Conservation (phyloP, 306 rosid genomes). For the Calophaca sinica region DNA sequence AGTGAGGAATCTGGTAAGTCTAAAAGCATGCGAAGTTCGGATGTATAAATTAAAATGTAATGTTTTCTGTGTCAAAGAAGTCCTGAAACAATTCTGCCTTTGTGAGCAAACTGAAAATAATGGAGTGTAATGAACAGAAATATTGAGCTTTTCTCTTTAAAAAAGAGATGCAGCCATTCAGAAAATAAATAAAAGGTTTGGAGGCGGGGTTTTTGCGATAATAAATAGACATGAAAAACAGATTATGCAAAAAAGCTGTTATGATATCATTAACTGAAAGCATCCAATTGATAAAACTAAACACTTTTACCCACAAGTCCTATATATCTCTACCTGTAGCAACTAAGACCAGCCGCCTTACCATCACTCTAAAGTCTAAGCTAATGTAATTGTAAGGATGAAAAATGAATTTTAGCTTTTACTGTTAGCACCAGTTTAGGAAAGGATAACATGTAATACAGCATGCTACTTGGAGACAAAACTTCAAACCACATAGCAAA, state of each 20-base stretch:
- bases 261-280: constrained; percentile 18
- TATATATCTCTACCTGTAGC: constrained; percentile 41
- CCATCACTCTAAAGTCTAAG: constrained; percentile 44
- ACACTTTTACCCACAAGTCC: constrained; percentile 43
- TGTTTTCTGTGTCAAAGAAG: no score
- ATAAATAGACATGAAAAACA: constrained; percentile 24
- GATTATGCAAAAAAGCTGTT: constrained; percentile 38
- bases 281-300: constrained; percentile 36
- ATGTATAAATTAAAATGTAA: no score
- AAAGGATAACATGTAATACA: constrained; percentile 50
- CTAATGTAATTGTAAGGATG: constrained; percentile 29
- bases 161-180: constrained; percentile 1
- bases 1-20: no score
- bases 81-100: no score
- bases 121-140: neutral
- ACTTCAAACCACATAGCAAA: constrained; percentile 54
- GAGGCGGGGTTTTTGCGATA: neutral
- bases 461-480: constrained; percentile 50
- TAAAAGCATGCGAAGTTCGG: no score
- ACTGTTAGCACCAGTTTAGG: constrained; percentile 39
- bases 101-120: no score
- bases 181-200: neutral
- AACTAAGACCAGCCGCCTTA: constrained; percentile 41
- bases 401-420: constrained; percentile 52
- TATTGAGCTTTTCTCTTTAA: neutral